These are phyloP conservation scores for Scheffersomyces segobiensis DNA, from an alignment of 1,139 yeast genomes.

Conservation along the genomic window DNA sequence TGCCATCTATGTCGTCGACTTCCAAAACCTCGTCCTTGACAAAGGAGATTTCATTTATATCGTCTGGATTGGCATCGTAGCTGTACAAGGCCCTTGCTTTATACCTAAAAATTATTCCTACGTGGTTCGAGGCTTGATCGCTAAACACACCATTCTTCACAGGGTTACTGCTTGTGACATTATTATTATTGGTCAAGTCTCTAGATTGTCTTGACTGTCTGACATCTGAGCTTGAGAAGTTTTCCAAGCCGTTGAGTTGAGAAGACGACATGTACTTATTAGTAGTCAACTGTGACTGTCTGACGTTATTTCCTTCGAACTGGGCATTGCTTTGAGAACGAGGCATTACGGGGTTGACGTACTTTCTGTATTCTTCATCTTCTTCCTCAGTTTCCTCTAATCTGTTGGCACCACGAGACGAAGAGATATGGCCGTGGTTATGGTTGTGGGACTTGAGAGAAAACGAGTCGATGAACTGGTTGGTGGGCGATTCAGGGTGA, in stretches of 20 bases:
- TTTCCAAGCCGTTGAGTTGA: slow-evolving; percentile 60
- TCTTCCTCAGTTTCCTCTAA: slow-evolving; percentile 23
- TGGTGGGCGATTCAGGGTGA: slow-evolving; percentile 76
- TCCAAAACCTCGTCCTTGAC: slow-evolving; percentile 86
- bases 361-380: slow-evolving; percentile 29
- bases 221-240: slow-evolving; percentile 46
- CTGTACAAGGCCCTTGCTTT: slow-evolving; percentile 84
- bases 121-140: slow-evolving; percentile 8
- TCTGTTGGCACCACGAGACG: slow-evolving; percentile 25
- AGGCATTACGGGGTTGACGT: slow-evolving; percentile 25
- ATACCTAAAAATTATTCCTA: slow-evolving; percentile 64
- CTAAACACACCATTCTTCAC: slow-evolving; percentile 6
- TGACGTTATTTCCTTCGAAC: slow-evolving; percentile 36
- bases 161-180: not conserved
- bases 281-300: slow-evolving; percentile 39
- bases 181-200: slow-evolving; percentile 29
- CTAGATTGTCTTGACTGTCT: slow-evolving; percentile 32
- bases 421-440: slow-evolving; percentile 28
- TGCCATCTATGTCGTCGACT: slow-evolving; percentile 90
- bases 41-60: slow-evolving; percentile 89
- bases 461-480: slow-evolving; percentile 82
- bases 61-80: slow-evolving; percentile 92
- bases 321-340: slow-evolving; percentile 20
- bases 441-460: slow-evolving; percentile 32
- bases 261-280: slow-evolving; percentile 54